Evolutionary conservation across 2,329 filamentous ascomycete genomes (phyloP), one percentile per base, ranked within the genome.

Genomic region (Trichophyton verrucosum): DNA sequence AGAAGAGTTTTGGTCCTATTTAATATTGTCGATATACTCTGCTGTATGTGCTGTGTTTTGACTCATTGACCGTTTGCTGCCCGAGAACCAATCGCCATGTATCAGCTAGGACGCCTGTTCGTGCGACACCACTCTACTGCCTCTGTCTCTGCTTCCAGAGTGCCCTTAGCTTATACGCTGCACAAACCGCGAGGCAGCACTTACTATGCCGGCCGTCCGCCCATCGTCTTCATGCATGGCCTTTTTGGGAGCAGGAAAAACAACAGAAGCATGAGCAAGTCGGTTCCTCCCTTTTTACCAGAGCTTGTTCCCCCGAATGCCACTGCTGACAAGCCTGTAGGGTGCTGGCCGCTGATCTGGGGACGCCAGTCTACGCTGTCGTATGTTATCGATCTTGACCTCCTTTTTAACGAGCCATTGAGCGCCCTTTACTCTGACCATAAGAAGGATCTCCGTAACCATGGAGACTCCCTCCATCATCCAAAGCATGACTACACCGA

Each of bases 1-100:
- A 71, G 72, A 74, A 73, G 71, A 67, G 65, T 60, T 36, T 22
- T 27, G 24, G 24, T 27, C 24, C 2, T 7, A 2, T 1, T 24
- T 24, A 24, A 24, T n/a, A 42, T 42, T 42, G 27, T 30, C 1
- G 6, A 30, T 13, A n/a, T 42, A 0, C 3, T 42, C 1, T 6
- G 24, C 11, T 3, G 17, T 42, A 4, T n/a, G 15, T 44, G 2
- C 9, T 30, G 9, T 57, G 27, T 53, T 1, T 30, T 7, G 2
- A 22, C 17, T 22, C 17, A 17, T 3, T 20, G 49, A 40, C n/a
- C 7, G 22, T 27, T 33, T 20, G 46, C 3, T 53, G 20, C 36
- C 51, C 42, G 22, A 30, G 42, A 17, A 36, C 9, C 30, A n/a
- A 33, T 15, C 27, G 20, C 24, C 51, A 55, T 55, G 51, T 17